Base-by-base conservation (phyloP, 2,329 filamentous ascomycete species). In the Daldinia sp. region DNA sequence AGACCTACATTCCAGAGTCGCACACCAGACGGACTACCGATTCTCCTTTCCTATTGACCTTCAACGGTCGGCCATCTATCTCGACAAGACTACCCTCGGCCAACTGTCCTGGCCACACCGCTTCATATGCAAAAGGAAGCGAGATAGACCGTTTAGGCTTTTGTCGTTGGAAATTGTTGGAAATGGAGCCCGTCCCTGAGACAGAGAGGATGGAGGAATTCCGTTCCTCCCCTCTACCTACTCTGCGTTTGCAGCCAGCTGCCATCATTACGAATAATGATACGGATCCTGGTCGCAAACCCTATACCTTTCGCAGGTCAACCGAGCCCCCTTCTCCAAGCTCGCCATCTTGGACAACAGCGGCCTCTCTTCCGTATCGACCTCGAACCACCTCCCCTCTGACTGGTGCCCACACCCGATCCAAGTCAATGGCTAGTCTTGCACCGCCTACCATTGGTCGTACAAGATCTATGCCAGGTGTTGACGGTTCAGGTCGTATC, bases 191-290 rank as follows among this genome's bases (percentile, higher is more conserved):
- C 61, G 87, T 90, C 72, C 87, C 87, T 68, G 87, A 90, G 79
- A 87, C 87, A 50, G 85, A 89, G 80, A 82, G 86, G 67, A 86
- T 90, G 83, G 86, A 89, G 80, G 85, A 86, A 74, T 90, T 89
- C 73, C 83, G 81, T 64, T 77, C 85, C 56, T 83, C 85, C 53
- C 85, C 85, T 68, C 77, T 87, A 34, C 84, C 85, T 35, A 81
- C 79, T 27, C 75, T 87, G 43, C 82, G 84, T 62, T 75, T 85
- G 21, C 81, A 81, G 58, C 79, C 77, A 61, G 70, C 78, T 41
- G 74, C 78, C 29, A 70, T 78, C 47, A 61, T 77, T 32, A 70
- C 70, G 39, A 63, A 74, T 47, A 71, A 68, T 61, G 80, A 83
- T 63, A 67, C 80, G 66, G 80, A 84, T 60, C 67, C 77, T 35